Conservation (phyloP, 352 stramenopile genomes). For the Globisporangium nunn region DNA sequence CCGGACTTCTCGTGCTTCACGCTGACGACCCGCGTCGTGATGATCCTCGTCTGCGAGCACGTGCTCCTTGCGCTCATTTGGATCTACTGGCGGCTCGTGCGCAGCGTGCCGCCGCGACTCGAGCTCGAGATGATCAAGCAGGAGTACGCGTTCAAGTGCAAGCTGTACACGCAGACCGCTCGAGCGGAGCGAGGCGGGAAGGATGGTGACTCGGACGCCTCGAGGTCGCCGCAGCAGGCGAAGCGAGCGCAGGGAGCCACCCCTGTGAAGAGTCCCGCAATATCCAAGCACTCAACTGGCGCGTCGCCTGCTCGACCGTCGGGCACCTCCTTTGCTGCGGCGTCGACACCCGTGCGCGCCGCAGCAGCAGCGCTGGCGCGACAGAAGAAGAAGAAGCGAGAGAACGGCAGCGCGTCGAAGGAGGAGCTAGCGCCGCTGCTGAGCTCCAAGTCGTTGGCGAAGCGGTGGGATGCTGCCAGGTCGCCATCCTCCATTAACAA, state of each 20-base stretch:
- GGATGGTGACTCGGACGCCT: background rate
- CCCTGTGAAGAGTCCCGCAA: background rate
- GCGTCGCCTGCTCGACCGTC: background rate
- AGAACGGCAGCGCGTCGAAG: conserved; percentile 13
- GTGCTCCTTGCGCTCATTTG: conserved; percentile 48
- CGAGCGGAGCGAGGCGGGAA: conserved; percentile 12
- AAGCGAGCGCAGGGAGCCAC: conserved; percentile 3
- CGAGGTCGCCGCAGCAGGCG: background rate
- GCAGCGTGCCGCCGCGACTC: conserved; percentile 48
- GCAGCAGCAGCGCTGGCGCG: conserved; percentile 3
- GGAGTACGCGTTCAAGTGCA: conserved; percentile 70
- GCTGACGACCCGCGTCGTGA: conserved; percentile 66
- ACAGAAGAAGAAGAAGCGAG: conserved; percentile 7
- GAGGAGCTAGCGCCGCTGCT: conserved; percentile 60
- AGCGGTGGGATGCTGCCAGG: conserved; percentile 32
- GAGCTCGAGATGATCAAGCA: conserved; percentile 61
- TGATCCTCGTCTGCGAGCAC: conserved; percentile 76
- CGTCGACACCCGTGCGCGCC: conserved; percentile 10
- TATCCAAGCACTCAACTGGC: conserved; percentile 17
- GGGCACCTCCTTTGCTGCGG: background rate
- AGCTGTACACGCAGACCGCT: conserved; percentile 43
- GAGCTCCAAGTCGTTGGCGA: conserved; percentile 40
- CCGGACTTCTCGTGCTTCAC: conserved; percentile 73
- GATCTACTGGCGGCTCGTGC: conserved; percentile 61
- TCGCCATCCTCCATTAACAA: conserved; percentile 4